Percentiles rank a stretch among this genome's conserved stretches.
These are phyloP conservation scores for Diaporthe sp. DNA, from an alignment of 2,329 filamentous ascomycete genomes.

Conservation along the genomic window DNA sequence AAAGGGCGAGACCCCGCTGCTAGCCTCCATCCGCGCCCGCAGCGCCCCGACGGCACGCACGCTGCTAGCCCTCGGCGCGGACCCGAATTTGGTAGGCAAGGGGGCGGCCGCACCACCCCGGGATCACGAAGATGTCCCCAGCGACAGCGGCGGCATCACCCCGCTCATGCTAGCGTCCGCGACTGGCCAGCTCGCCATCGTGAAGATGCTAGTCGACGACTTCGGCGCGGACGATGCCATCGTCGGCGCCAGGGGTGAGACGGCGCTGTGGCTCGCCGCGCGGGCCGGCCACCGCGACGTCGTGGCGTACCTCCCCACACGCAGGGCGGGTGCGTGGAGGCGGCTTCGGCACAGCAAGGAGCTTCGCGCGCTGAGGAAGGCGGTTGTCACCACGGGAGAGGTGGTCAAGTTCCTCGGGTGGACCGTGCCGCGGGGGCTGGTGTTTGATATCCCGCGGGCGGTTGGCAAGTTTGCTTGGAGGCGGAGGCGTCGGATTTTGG, in stretches of 20 bases:
- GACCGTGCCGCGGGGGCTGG: neutral
- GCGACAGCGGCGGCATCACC: conserved; percentile 32
- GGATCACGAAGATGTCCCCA: neutral
- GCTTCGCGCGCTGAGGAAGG: neutral
- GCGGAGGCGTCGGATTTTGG: neutral
- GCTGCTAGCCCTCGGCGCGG: conserved; percentile 49
- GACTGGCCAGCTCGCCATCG: conserved; percentile 51
- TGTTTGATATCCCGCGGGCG: neutral
- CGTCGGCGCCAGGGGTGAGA: conserved; percentile 56
- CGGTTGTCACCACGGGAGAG: neutral
- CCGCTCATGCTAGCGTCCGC: conserved; percentile 56
- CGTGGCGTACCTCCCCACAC: conserved; percentile 53
- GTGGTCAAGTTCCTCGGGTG: neutral
- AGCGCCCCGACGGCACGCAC: conserved; percentile 46
- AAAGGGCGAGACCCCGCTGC: conserved; percentile 47
- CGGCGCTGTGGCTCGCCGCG: conserved; percentile 57
- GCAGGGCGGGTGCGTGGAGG: conserved; percentile 50
- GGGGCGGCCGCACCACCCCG: neutral
- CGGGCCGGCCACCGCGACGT: conserved; percentile 53
- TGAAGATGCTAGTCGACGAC: conserved; percentile 52
- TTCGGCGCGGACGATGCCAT: conserved; percentile 54
- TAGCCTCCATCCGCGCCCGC: conserved; percentile 47
- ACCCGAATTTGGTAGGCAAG: conserved; percentile 44
- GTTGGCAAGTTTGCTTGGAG: neutral
- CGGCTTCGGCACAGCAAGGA: conserved; percentile 44